A percentile compares a stretch with the other conserved stretches of the same genome.
Evolutionary conservation across 73 alveolate genomes (phyloP).

Genomic region (Tetrahymena thermophila): DNA sequence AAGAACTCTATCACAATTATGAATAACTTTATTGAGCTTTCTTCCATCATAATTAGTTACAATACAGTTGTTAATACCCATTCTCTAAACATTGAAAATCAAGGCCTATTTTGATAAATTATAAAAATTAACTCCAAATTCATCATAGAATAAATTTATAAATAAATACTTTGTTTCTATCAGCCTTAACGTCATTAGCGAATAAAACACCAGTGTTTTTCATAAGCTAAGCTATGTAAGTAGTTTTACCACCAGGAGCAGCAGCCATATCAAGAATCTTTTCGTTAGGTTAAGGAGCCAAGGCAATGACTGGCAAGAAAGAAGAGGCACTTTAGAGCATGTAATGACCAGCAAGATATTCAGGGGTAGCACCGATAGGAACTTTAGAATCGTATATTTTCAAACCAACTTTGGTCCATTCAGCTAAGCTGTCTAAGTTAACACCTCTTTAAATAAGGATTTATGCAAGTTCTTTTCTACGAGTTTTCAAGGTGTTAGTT

Average conservation of each 20-base stretch:
- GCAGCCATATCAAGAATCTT: slow-evolving; percentile 95
- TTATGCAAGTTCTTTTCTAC: slow-evolving; percentile 92
- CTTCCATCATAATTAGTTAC: slow-evolving; percentile 98
- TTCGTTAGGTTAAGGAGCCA: slow-evolving; percentile 96
- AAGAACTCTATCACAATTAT: slow-evolving; percentile 92
- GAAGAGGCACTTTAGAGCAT: slow-evolving; percentile 94
- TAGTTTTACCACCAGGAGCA: slow-evolving; percentile 98
- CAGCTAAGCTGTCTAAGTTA: slow-evolving; percentile 94
- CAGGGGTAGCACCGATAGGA: slow-evolving; percentile 99
- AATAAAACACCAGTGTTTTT: slow-evolving; percentile 95
- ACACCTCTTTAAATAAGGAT: slow-evolving; percentile 94
- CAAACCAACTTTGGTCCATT: slow-evolving; percentile 98
- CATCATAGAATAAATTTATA: not conserved
- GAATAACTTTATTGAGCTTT: slow-evolving; percentile 76
- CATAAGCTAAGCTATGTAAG: slow-evolving; percentile 98
- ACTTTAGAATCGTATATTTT: slow-evolving; percentile 92
- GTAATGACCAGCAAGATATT: slow-evolving; percentile 88
- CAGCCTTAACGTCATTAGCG: slow-evolving; percentile 95
- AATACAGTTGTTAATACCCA: slow-evolving; percentile 94
- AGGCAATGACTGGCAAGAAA: slow-evolving; percentile 95
- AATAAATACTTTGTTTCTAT: slow-evolving; percentile 53
- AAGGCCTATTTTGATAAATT: slow-evolving; percentile 48
- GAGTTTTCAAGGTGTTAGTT: slow-evolving; percentile 94
- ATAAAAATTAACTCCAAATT: not conserved
- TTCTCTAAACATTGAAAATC: slow-evolving; percentile 86